Percentiles rank a stretch among this genome's conserved stretches.
These are phyloP conservation scores for Rachicladosporium sp. DNA, from an alignment of 2,329 filamentous ascomycete species.

Conservation along the genomic window DNA sequence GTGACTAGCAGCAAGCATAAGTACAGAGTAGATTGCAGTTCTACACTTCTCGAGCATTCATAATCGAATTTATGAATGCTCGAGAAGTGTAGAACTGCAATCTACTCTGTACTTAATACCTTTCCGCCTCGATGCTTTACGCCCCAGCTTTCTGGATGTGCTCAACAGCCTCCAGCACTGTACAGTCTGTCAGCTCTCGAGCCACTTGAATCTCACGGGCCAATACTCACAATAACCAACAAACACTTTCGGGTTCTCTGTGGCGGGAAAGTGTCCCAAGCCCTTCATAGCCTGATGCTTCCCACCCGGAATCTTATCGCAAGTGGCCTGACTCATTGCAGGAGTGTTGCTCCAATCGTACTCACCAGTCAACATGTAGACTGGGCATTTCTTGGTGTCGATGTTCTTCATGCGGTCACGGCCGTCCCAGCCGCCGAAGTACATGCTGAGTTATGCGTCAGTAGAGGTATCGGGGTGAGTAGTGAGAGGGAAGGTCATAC, in stretches of 20 bases:
- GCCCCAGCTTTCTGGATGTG: conserved; percentile 17
- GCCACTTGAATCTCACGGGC: not conserved
- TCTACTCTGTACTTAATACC: too few species aligned
- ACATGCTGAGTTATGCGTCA: not conserved
- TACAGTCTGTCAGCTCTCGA: conserved; percentile 1
- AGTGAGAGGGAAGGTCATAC: conserved; percentile 2
- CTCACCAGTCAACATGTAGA: conserved; percentile 41
- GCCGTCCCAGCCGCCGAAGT: conserved; percentile 32
- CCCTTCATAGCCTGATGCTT: conserved; percentile 34
- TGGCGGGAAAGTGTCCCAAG: conserved; percentile 37
- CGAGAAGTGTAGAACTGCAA: too few species aligned
- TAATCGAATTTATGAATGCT: too few species aligned
- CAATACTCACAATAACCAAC: conserved; percentile 18
- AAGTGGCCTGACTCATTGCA: conserved; percentile 34
- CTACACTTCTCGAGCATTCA: too few species aligned
- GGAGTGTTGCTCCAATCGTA: conserved; percentile 38
- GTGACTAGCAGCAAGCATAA: too few species aligned
- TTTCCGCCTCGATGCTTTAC: too few species aligned
- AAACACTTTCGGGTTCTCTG: conserved; percentile 27
- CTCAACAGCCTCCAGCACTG: conserved; percentile 21
- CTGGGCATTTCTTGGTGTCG: conserved; percentile 37
- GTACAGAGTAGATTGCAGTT: too few species aligned
- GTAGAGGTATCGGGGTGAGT: not conserved
- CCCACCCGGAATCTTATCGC: conserved; percentile 35
- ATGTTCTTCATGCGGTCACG: conserved; percentile 32